Evolutionary conservation across 768 basidiomycete genomes (phyloP).

Genomic region (Rhodotorula paludigena): DNA sequence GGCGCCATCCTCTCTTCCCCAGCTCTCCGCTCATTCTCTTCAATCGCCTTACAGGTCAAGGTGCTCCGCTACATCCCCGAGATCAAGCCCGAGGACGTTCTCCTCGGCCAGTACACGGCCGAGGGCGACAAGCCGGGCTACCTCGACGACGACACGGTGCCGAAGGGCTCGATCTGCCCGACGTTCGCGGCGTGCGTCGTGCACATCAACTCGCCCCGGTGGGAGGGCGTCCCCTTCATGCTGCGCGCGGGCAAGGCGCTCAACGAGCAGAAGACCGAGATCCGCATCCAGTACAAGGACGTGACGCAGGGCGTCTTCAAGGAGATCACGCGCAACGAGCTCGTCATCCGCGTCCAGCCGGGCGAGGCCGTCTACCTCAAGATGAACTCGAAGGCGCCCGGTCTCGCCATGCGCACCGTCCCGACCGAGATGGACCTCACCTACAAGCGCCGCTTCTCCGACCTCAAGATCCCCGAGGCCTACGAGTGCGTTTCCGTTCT

Average conservation of each 20-base stretch:
- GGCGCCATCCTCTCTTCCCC: not conserved
- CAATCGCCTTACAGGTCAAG: conserved; percentile 66
- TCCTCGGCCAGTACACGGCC: conserved; percentile 88
- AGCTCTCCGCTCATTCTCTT: not conserved
- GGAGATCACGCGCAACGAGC: conserved; percentile 90
- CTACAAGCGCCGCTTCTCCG: conserved; percentile 90
- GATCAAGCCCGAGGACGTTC: conserved; percentile 67
- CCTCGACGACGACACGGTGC: conserved; percentile 91
- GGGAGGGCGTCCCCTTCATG: conserved; percentile 99
- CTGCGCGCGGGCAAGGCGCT: conserved; percentile 97
- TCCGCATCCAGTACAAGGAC: conserved; percentile 96
- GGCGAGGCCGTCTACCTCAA: conserved; percentile 95
- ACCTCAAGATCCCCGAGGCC: conserved; percentile 88
- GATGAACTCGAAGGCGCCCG: conserved; percentile 90
- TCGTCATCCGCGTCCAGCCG: conserved; percentile 95
- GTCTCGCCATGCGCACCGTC: conserved; percentile 79
- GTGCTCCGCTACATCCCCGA: conserved; percentile 86
- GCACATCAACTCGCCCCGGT: conserved; percentile 89
- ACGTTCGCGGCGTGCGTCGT: conserved; percentile 88
- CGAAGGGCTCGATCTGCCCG: conserved; percentile 83
- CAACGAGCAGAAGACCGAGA: conserved; percentile 97
- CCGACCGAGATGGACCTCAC: conserved; percentile 98
- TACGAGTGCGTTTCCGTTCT: conserved; percentile 55
- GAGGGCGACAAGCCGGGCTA: conserved; percentile 86
- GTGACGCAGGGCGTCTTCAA: conserved; percentile 95